Evolutionary conservation across 257 asterid genomes (phyloP).

Genomic region (Cynanchum wilfordii): DNA sequence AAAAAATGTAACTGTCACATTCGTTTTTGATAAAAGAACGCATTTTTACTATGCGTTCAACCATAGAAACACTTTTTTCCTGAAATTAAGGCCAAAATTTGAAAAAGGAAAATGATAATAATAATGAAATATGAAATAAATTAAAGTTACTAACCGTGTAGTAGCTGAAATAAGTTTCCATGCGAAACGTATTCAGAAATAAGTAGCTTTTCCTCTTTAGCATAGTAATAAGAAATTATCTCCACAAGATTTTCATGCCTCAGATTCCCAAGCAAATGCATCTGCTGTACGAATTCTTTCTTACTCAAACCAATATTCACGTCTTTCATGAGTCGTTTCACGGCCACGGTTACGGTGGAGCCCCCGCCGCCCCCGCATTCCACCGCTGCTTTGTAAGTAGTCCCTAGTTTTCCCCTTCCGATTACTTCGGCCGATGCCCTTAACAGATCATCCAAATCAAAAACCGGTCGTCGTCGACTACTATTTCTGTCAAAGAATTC

Average conservation of each 20-base stretch:
- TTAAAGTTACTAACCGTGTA: conserved; percentile 50
- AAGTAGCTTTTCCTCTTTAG: conserved; percentile 66
- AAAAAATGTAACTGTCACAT: no score
- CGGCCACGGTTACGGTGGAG: conserved; percentile 48
- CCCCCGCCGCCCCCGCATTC: conserved; percentile 57
- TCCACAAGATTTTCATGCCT: conserved; percentile 49
- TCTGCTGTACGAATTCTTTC: conserved; percentile 54
- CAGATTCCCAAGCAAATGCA: conserved; percentile 46
- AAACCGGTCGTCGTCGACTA: no score
- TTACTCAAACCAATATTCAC: conserved; percentile 34
- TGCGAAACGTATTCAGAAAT: conserved; percentile 43
- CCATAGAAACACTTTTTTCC: no score
- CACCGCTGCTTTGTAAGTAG: conserved; percentile 59
- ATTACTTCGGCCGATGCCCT: conserved; percentile 61
- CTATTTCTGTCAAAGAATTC: conserved; percentile 34
- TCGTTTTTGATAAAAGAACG: no score
- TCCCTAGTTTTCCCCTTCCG: conserved; percentile 55
- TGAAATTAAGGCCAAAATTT: no score
- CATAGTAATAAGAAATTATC: conserved; percentile 48
- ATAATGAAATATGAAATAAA: neutral
- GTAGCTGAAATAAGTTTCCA: conserved; percentile 43
- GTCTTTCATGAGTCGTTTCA: conserved; percentile 53
- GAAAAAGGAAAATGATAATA: no score
- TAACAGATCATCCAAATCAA: conserved; percentile 63
- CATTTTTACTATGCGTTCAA: no score